Evolutionary conservation across 441 rosid genomes (phyloP), one percentile per base, ranked within the genome.

Genomic region (Gossypium laxum): DNA sequence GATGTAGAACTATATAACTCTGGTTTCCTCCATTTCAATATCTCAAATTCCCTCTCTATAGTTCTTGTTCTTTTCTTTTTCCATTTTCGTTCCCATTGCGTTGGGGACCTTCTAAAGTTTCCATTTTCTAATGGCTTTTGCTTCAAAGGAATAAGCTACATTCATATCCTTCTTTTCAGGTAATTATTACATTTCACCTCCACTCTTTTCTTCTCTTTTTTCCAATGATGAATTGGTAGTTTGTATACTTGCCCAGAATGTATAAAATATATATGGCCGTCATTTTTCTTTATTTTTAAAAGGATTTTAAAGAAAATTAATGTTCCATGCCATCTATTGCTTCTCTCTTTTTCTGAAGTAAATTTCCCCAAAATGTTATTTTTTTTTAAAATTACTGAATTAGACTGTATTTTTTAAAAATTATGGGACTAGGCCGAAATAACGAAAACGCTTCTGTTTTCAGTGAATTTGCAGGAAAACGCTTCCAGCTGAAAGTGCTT

Each of bases 91-190:
- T 28, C 30, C 0, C 24, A 30, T 32, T n/a, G 26, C 3, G 21
- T 24, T 47, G 57, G 71, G 11, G 0, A 4, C 22, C 68, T 43
- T 45, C 45, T 2, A 2, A 55, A 55, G 7, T 17, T 47, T 61
- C n/a, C 52, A 5, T 41, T 62, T 38, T 12, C 0, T 68, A n/a
- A 88, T 89, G 96, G 86, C 71, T 73, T 78, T 80, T 38, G 0
- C 11, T 41, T 80, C 88, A 12, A 87, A 73, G 79, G 83, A 82
- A 87, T 78, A 80, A 85, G 94, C 96, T 15, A 12, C 83, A 0
- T 81, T 75, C 76, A 88, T 82, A 67, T 87, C 71, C 88, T 97
- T 62, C 90, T 88, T 71, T 93, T 93, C 88, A 86, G 97, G 96
- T 91, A 84, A 14, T 8, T 56, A 26, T 14, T 8, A 59, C 18